Evolutionary conservation across 2,329 filamentous ascomycete genomes (phyloP).

Genomic region (Colletotrichum trifolii): DNA sequence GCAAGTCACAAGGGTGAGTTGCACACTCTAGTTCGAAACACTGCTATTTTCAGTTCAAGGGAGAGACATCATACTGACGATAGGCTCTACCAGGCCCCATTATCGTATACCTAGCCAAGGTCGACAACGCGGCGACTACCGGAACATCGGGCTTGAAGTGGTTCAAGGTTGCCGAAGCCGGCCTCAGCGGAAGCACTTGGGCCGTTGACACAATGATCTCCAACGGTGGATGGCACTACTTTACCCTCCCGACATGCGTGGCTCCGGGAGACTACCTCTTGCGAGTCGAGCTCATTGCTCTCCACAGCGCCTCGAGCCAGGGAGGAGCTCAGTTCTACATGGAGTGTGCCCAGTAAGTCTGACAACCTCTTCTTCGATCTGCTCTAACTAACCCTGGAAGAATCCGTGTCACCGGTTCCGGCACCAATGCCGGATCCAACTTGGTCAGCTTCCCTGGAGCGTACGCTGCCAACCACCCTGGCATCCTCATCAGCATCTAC

Average conservation of each 20-base stretch:
- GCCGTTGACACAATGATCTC: constrained; percentile 43
- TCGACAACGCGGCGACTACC: constrained; percentile 56
- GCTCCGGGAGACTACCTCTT: constrained; percentile 56
- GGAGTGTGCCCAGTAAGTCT: constrained; percentile 39
- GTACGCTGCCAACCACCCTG: constrained; percentile 41
- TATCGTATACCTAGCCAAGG: constrained; percentile 60
- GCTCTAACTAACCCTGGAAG: not conserved
- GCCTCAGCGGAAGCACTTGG: constrained; percentile 43
- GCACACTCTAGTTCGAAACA: too few relatives aligned
- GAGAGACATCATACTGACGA: not conserved
- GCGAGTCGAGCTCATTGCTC: constrained; percentile 54
- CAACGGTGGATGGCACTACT: constrained; percentile 46
- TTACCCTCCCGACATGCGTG: constrained; percentile 51
- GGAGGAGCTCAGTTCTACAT: constrained; percentile 43
- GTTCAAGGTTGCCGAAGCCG: constrained; percentile 64
- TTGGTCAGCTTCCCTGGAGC: constrained; percentile 43
- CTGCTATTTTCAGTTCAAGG: rapidly evolving
- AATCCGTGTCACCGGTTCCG: constrained; percentile 42
- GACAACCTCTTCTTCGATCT: rapidly evolving
- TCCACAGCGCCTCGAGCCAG: constrained; percentile 48
- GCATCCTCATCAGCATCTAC: constrained; percentile 46
- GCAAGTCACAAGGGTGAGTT: constrained; percentile 57
- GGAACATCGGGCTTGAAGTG: constrained; percentile 51
- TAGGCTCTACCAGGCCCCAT: constrained; percentile 53
- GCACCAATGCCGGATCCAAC: constrained; percentile 35